Percentiles rank a stretch among this genome's conserved stretches.
Conservation (phyloP, 805 yeast genomes). For the Candida cerambycidarum region DNA sequence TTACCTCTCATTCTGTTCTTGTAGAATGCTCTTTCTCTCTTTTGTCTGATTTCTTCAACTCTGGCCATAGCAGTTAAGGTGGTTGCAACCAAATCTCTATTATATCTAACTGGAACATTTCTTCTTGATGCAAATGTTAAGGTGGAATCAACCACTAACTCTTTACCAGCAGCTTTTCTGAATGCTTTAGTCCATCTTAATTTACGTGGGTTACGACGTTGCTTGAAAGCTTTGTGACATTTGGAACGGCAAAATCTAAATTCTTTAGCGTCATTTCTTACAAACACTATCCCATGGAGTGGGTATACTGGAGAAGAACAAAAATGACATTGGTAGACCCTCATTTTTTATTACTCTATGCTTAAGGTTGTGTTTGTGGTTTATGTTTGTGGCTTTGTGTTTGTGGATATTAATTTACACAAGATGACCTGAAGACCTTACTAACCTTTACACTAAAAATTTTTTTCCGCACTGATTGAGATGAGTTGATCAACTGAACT, state of each 20-base stretch:
- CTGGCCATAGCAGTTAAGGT: conserved; percentile 94
- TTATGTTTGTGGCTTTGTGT: neutral
- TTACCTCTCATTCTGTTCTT: conserved; percentile 99
- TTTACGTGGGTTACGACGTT: conserved; percentile 97
- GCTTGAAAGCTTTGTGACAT: conserved; percentile 96
- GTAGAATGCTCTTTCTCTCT: conserved; percentile 97
- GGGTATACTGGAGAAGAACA: conserved; percentile 93
- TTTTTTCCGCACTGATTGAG: conserved; percentile 1
- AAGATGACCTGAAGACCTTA: neutral
- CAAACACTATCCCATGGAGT: conserved; percentile 91
- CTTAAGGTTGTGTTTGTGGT: neutral
- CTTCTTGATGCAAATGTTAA: conserved; percentile 96
- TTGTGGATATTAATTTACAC: neutral
- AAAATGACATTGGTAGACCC: conserved; percentile 90
- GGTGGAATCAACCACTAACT: conserved; percentile 95
- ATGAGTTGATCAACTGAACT: neutral
- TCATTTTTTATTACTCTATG: too few relatives aligned
- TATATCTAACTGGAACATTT: conserved; percentile 96
- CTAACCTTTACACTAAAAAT: neutral
- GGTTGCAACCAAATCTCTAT: conserved; percentile 92
- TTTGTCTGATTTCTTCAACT: conserved; percentile 92
- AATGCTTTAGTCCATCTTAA: conserved; percentile 98
- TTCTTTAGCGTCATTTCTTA: conserved; percentile 96
- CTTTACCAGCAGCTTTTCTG: conserved; percentile 98
- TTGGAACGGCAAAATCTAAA: conserved; percentile 96